Base-by-base conservation (phyloP, 2,329 filamentous ascomycete genomes). In the Colletotrichum spaethianum region DNA sequence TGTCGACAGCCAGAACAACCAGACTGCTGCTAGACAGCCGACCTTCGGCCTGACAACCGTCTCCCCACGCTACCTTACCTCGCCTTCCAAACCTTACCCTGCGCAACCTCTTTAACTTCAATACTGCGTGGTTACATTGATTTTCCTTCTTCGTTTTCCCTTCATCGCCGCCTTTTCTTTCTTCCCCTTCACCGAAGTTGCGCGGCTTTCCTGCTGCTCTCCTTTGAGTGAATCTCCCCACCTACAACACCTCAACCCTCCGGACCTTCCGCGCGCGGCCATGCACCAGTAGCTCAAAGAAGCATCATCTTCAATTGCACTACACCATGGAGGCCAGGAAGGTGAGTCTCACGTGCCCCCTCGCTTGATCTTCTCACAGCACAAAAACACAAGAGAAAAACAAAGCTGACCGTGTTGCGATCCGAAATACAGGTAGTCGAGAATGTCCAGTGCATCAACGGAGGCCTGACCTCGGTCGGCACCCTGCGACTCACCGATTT, bases 401-500 rank as follows among this genome's bases (percentile, higher is more conserved):
- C 63, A 23, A 40, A 26, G 53, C 77, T 79, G 65, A 80, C 70
- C n/a, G 23, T 60, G 60, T 14, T 20, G 61, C 7, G 20, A 18
- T 44, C 55, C 60, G 38, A 33, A 48, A 26, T 66, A 42, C 67
- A 87, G 86, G 81, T 86, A 69, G 79, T 86, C 76, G 89, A 93
- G 73, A 83, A 89, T 79, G 90, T 92, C 68, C 87, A 90, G 74
- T 88, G 89, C 77, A 86, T 91, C 74, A 86, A 89, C 74, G 86
- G 86, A 65, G 91, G 90, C 77, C 86, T 89, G 75, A 86, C 86
- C 63, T 87, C 87, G 40, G 83, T 82, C 31, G 90, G 89, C 73
- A 89, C 86, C 72, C 82, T 92, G 64, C 88, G 90, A 77, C 84
- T 92, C 67, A 90, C 89, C 74, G 86, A 90, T 78, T 91, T 90